A percentile compares a stretch with the other conserved stretches of the same genome.
Evolutionary conservation across 1,284 basidiomycete species (phyloP).

Genomic region (Heliocybe sulcata): DNA sequence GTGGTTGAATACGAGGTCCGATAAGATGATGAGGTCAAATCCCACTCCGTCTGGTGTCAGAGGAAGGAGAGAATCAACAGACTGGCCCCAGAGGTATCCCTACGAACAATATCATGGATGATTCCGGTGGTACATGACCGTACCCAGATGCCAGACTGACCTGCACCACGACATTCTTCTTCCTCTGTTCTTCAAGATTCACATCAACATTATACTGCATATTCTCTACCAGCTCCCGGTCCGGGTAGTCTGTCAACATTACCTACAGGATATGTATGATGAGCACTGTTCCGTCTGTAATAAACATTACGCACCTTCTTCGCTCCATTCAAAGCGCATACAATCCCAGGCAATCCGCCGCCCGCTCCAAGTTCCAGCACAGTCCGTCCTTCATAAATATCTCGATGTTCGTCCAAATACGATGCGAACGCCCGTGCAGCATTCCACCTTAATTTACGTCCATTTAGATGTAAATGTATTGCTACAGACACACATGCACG

Average conservation of each 20-base stretch:
- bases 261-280: conserved; percentile 51
- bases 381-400: conserved; percentile 33
- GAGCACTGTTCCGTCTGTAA: no score
- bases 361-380: conserved; percentile 93
- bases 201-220: conserved; percentile 60
- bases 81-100: conserved; percentile 91
- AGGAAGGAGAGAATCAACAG: conserved; percentile 46
- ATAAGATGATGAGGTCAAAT: conserved; percentile 85
- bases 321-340: conserved; percentile 66
- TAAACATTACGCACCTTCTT: conserved; percentile 31
- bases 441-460: conserved; percentile 74
- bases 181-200: conserved; percentile 38
- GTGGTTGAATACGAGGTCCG: conserved; percentile 89
- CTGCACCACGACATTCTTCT: conserved; percentile 34
- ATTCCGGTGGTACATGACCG: neutral
- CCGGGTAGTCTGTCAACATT: conserved; percentile 91
- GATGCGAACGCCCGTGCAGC: conserved; percentile 71
- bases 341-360: conserved; percentile 81
- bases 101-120: conserved; percentile 24
- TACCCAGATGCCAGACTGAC: conserved; percentile 25
- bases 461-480: no score
- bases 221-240: conserved; percentile 74
- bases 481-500: no score
- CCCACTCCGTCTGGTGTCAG: conserved; percentile 19
- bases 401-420: conserved; percentile 56